Conservation (phyloP, 2,329 filamentous ascomycete species). For the Aspergillus fumigatus region DNA sequence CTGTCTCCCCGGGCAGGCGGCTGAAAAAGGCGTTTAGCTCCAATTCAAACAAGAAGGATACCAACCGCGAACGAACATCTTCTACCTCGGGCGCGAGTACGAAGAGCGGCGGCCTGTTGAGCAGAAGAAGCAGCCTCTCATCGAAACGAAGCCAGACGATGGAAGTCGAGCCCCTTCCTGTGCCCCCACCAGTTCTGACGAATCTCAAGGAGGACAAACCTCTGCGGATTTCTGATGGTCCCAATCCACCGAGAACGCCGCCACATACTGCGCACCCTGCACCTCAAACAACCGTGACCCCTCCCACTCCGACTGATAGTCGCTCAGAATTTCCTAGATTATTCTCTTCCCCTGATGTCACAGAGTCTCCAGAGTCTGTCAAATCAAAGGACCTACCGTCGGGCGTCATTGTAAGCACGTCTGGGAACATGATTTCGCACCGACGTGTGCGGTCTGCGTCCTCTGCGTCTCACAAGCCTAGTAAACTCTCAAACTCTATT, state of each 20-base stretch:
- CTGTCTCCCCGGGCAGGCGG: slow-evolving; percentile 65
- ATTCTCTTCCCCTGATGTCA: slow-evolving; percentile 24
- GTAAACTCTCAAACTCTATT: slow-evolving; percentile 78
- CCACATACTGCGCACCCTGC: slow-evolving; percentile 32
- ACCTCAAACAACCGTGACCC: slow-evolving; percentile 54
- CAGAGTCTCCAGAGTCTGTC: slow-evolving; percentile 38
- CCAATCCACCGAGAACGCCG: slow-evolving; percentile 26
- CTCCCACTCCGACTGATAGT: slow-evolving; percentile 57
- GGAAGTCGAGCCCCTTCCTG: slow-evolving; percentile 24
- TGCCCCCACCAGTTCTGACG: slow-evolving; percentile 31
- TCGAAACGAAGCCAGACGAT: slow-evolving; percentile 26
- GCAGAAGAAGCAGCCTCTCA: slow-evolving; percentile 33
- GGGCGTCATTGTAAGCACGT: slow-evolving; percentile 56
- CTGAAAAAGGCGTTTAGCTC: slow-evolving; percentile 66
- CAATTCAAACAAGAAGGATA: slow-evolving; percentile 48
- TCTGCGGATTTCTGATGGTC: slow-evolving; percentile 20
- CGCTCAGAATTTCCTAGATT: slow-evolving; percentile 32
- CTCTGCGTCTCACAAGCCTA: slow-evolving; percentile 56
- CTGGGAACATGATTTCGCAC: slow-evolving; percentile 71
- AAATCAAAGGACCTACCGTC: slow-evolving; percentile 25
- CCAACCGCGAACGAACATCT: slow-evolving; percentile 44
- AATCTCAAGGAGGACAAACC: slow-evolving; percentile 24
- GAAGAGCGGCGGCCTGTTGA: slow-evolving; percentile 36
- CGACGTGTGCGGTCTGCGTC: slow-evolving; percentile 57
- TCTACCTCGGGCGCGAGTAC: slow-evolving; percentile 40